phyloP scores from a whole-genome alignment of 257 asterid species.

The Plantago elongata region DNA sequence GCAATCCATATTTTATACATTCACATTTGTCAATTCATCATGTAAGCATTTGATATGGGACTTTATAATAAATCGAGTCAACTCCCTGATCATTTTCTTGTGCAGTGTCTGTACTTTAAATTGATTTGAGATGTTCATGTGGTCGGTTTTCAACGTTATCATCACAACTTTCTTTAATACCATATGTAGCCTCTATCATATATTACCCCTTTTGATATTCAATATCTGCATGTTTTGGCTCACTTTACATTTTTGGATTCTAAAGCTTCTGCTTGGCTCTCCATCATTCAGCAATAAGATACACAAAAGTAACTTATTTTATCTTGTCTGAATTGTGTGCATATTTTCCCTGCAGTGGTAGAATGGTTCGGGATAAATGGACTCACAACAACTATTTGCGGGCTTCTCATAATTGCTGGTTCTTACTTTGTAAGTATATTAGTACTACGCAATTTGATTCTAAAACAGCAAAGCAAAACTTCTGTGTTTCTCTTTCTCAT shows the following conservation, averaged over 20 bases:
- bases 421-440: conserved; percentile 46
- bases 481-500: neutral
- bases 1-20: conserved; percentile 36
- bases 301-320: neutral
- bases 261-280: neutral
- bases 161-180: too few species aligned
- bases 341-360: conserved; percentile 29
- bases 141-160: too few species aligned
- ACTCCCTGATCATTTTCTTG: too few species aligned
- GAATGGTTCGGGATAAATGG: conserved; percentile 36
- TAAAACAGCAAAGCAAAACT: too few species aligned
- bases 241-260: neutral
- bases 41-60: conserved; percentile 24
- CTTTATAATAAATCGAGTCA: neutral
- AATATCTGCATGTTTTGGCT: too few species aligned
- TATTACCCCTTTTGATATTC: too few species aligned
- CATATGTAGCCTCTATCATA: too few species aligned
- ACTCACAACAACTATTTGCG: conserved; percentile 27
- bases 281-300: neutral
- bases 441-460: neutral
- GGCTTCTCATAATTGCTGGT: conserved; percentile 29
- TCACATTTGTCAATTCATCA: conserved; percentile 27
- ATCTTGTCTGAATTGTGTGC: neutral
- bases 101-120: neutral
- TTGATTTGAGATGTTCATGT: too few species aligned